These are phyloP conservation scores for Colletotrichum somersetense DNA, from an alignment of 2,329 filamentous ascomycete genomes.

Conservation along the genomic window DNA sequence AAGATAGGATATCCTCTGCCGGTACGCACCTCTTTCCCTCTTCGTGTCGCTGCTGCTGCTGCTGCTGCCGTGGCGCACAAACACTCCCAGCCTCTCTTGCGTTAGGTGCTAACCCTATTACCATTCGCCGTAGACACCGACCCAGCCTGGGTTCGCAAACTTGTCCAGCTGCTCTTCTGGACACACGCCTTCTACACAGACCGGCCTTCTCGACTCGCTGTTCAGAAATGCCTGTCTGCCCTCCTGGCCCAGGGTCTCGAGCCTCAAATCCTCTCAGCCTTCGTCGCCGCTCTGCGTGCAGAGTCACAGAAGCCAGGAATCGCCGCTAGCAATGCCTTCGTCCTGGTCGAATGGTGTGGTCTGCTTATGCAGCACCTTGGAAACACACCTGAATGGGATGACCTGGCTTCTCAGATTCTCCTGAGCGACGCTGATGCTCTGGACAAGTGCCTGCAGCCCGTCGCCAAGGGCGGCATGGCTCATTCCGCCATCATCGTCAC, in stretches of 20 bases:
- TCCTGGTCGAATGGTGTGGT: slow-evolving; percentile 91
- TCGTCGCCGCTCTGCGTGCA: slow-evolving; percentile 75
- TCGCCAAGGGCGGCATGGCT: slow-evolving; percentile 73
- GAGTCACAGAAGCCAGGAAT: slow-evolving; percentile 84
- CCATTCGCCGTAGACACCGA: slow-evolving; percentile 57
- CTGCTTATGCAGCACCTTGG: slow-evolving; percentile 80
- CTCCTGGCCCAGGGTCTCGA: slow-evolving; percentile 72
- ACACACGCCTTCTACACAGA: slow-evolving; percentile 92
- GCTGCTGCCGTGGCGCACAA: not conserved
- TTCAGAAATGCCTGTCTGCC: slow-evolving; percentile 81
- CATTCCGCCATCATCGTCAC: slow-evolving; percentile 83
- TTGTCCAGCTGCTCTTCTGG: slow-evolving; percentile 83
- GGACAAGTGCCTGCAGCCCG: slow-evolving; percentile 80
- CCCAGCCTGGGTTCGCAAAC: slow-evolving; percentile 60
- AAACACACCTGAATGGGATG: slow-evolving; percentile 71
- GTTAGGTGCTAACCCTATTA: slow-evolving; percentile 28
- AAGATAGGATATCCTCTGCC: slow-evolving; percentile 68
- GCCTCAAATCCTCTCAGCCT: slow-evolving; percentile 69
- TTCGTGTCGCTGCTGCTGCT: not conserved
- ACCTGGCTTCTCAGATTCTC: slow-evolving; percentile 75
- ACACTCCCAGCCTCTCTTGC: slow-evolving; percentile 1
- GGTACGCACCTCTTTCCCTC: slow-evolving; percentile 55
- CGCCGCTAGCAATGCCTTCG: slow-evolving; percentile 84
- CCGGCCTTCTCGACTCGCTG: slow-evolving; percentile 83
- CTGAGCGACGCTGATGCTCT: slow-evolving; percentile 78